Conservation (phyloP, 345 rosid genomes). For the Populus tremula region DNA sequence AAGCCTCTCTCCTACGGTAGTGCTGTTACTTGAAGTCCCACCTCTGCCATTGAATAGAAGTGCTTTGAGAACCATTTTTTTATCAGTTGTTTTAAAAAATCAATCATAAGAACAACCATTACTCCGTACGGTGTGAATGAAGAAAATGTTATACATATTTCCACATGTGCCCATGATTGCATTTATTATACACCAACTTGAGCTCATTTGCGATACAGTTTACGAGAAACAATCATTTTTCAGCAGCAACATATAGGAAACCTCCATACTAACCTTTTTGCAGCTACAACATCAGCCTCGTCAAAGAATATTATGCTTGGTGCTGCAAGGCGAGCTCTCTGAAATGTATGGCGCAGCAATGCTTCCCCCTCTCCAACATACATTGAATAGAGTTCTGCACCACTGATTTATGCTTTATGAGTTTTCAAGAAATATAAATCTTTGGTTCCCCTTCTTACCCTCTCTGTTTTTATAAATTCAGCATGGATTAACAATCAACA, state of each 20-base stretch:
- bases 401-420: conserved; percentile 41
- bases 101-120: background rate
- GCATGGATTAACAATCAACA: too few species aligned
- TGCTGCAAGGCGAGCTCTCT: conserved; percentile 83
- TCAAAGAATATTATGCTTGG: conserved; percentile 96
- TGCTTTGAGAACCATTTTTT: background rate
- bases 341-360: conserved; percentile 74
- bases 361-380: conserved; percentile 99
- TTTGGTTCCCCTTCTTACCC: background rate
- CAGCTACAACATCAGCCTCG: conserved; percentile 87
- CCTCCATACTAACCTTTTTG: conserved; percentile 56
- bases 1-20: conserved; percentile 87
- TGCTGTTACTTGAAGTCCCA: conserved; percentile 59
- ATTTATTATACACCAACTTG: background rate
- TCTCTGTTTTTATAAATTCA: background rate
- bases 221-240: background rate
- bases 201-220: background rate
- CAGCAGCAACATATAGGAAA: background rate
- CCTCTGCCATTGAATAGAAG: conserved; percentile 45
- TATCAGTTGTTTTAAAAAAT: background rate
- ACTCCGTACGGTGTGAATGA: background rate
- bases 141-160: background rate
- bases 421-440: conserved; percentile 3
- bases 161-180: background rate
- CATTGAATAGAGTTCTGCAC: conserved; percentile 92